Conservation (phyloP, 2,329 filamentous ascomycete species). For the Penicillium sp. region DNA sequence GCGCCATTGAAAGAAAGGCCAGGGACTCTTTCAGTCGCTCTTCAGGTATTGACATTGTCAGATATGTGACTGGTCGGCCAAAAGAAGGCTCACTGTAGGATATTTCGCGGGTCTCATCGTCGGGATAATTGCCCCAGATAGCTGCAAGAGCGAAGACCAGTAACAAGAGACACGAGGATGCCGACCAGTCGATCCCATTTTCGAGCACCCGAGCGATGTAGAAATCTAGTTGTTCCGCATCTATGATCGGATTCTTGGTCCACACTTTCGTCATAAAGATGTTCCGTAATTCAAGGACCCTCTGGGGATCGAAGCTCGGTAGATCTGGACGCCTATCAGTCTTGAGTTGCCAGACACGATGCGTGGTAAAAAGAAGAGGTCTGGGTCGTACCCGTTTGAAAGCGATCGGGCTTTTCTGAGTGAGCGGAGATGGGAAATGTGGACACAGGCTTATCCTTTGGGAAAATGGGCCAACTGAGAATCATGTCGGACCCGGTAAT, state of each 20-base stretch:
- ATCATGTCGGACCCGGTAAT: slow-evolving; percentile 25
- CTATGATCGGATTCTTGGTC: slow-evolving; percentile 23
- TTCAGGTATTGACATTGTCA: slow-evolving; percentile 18
- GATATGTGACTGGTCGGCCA: slow-evolving; percentile 11
- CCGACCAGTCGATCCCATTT: slow-evolving; percentile 21
- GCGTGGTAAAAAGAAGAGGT: background rate
- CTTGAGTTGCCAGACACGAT: background rate
- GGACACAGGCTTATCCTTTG: slow-evolving; percentile 18
- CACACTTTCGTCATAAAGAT: slow-evolving; percentile 22
- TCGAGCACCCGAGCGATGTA: slow-evolving; percentile 18
- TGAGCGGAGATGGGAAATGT: slow-evolving; percentile 20
- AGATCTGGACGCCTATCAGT: slow-evolving; percentile 5
- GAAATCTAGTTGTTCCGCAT: slow-evolving; percentile 18
- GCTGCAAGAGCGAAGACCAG: slow-evolving; percentile 21
- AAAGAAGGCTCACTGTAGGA: slow-evolving; percentile 9
- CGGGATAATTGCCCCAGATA: slow-evolving; percentile 22
- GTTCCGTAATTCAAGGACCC: slow-evolving; percentile 19
- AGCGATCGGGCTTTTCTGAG: slow-evolving; percentile 19
- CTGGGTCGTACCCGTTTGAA: slow-evolving; percentile 10
- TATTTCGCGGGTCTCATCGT: slow-evolving; percentile 17
- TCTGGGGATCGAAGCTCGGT: slow-evolving; percentile 14
- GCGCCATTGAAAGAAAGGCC: slow-evolving; percentile 19
- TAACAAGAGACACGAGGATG: slow-evolving; percentile 19
- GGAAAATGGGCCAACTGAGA: slow-evolving; percentile 22
- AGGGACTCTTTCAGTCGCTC: slow-evolving; percentile 21